Evolutionary conservation across 352 stramenopile genomes (phyloP).

Genomic region (Phytophthora palmivora): DNA sequence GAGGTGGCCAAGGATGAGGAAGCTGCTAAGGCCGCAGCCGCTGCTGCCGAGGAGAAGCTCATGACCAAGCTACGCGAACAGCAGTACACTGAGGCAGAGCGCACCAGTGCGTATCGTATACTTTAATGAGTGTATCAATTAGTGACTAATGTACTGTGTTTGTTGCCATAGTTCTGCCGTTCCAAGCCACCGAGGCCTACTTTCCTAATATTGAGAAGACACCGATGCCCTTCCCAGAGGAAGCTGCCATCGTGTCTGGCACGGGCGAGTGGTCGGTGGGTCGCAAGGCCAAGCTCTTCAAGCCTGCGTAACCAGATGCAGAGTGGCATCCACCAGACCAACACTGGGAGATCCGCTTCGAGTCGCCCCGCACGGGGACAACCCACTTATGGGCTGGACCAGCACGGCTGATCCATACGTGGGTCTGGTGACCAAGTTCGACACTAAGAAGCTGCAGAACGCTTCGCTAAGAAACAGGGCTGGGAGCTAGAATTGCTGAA

Average conservation of each 20-base stretch:
- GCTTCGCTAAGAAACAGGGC: conserved; percentile 84
- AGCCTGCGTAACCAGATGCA: conserved; percentile 88
- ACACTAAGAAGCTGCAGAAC: conserved; percentile 86
- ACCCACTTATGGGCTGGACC: conserved; percentile 96
- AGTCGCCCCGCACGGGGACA: conserved; percentile 81
- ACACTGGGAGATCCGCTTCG: conserved; percentile 90
- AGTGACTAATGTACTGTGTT: conserved; percentile 4
- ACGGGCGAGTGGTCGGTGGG: conserved; percentile 67
- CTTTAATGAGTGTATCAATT: no score
- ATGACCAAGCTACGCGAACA: conserved; percentile 67
- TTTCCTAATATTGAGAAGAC: conserved; percentile 57
- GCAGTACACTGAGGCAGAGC: conserved; percentile 51
- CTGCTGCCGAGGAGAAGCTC: conserved; percentile 42
- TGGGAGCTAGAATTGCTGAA: conserved; percentile 89
- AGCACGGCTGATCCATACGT: conserved; percentile 90
- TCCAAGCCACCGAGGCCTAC: conserved; percentile 57
- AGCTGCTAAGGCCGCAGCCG: conserved; percentile 46
- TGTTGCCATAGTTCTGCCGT: conserved; percentile 62
- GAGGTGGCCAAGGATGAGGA: conserved; percentile 53
- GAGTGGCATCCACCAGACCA: conserved; percentile 81
- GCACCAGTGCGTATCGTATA: conserved; percentile 49
- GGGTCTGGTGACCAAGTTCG: conserved; percentile 88
- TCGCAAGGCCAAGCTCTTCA: conserved; percentile 78
- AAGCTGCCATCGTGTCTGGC: conserved; percentile 69
- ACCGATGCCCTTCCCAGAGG: conserved; percentile 67